phyloP scores from a whole-genome alignment of 352 stramenopile genomes.

The Pythium utonaiense region DNA sequence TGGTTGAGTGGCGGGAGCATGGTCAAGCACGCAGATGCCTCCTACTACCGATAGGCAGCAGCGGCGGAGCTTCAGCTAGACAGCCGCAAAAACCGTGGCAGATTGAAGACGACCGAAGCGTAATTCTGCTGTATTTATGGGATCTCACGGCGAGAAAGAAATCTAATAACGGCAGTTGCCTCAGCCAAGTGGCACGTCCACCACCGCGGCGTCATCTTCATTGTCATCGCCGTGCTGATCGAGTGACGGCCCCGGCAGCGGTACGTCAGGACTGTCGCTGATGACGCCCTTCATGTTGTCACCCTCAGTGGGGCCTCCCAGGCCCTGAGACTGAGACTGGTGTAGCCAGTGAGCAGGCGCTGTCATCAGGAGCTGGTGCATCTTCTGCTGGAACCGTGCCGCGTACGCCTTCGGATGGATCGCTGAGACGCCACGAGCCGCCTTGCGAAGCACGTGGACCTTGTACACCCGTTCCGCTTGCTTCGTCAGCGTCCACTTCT shows the following conservation, averaged over 20 bases:
- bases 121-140: slow-evolving; percentile 2
- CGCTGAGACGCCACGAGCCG: slow-evolving; percentile 64
- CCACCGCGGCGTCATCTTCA: slow-evolving; percentile 4
- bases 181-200: neutral
- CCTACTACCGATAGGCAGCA: too few species aligned
- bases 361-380: slow-evolving; percentile 78
- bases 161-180: neutral
- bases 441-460: slow-evolving; percentile 73
- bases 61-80: too few species aligned
- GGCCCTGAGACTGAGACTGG: slow-evolving; percentile 21
- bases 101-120: too few species aligned
- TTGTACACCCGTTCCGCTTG: slow-evolving; percentile 82
- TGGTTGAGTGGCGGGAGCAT: slow-evolving; percentile 1
- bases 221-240: slow-evolving; percentile 9
- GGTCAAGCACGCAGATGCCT: too few species aligned
- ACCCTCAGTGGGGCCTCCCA: slow-evolving; percentile 7
- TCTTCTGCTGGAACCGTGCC: slow-evolving; percentile 79
- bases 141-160: neutral
- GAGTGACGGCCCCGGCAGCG: neutral
- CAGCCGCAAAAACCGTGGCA: too few species aligned
- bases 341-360: slow-evolving; percentile 24
- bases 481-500: slow-evolving; percentile 84
- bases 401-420: slow-evolving; percentile 70
- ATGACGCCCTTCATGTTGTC: neutral
- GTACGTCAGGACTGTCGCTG: slow-evolving; percentile 10